Conservation (phyloP, 257 asterid species). For the Capsicum chinense region DNA sequence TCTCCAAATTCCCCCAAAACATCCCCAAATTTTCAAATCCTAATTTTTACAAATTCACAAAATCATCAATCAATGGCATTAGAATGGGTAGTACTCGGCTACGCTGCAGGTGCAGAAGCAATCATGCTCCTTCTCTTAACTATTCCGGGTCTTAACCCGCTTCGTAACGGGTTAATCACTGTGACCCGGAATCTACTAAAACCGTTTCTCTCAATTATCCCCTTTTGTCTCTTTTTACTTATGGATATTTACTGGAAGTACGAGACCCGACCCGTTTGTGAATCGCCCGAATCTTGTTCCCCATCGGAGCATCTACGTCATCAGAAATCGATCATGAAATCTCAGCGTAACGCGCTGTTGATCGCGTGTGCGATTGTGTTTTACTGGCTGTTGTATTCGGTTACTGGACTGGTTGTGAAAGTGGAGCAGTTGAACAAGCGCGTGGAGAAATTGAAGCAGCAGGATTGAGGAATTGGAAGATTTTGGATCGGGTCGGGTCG, state of each 20-base stretch:
- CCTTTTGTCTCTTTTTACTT: constrained; percentile 74
- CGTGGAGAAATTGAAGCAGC: constrained; percentile 64
- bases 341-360: constrained; percentile 72
- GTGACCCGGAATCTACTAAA: constrained; percentile 72
- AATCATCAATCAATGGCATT: constrained; percentile 55
- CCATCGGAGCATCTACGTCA: constrained; percentile 78
- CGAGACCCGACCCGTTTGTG: constrained; percentile 71
- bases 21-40: no score
- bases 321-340: constrained; percentile 80
- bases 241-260: constrained; percentile 87
- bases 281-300: constrained; percentile 61
- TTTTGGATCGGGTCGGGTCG: no score
- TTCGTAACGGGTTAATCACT: constrained; percentile 64
- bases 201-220: constrained; percentile 71
- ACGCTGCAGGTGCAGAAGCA: constrained; percentile 84
- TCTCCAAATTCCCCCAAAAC: no score
- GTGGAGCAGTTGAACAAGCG: constrained; percentile 64
- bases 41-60: no score
- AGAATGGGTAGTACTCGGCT: constrained; percentile 82
- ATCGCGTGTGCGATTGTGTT: constrained; percentile 73
- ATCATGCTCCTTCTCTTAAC: constrained; percentile 79
- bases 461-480: constrained; percentile 42
- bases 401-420: constrained; percentile 69
- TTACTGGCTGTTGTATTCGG: constrained; percentile 79
- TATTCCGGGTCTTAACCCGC: constrained; percentile 72